These are phyloP conservation scores for Irpex sp. DNA, from an alignment of 1,284 basidiomycete species.

Conservation along the genomic window DNA sequence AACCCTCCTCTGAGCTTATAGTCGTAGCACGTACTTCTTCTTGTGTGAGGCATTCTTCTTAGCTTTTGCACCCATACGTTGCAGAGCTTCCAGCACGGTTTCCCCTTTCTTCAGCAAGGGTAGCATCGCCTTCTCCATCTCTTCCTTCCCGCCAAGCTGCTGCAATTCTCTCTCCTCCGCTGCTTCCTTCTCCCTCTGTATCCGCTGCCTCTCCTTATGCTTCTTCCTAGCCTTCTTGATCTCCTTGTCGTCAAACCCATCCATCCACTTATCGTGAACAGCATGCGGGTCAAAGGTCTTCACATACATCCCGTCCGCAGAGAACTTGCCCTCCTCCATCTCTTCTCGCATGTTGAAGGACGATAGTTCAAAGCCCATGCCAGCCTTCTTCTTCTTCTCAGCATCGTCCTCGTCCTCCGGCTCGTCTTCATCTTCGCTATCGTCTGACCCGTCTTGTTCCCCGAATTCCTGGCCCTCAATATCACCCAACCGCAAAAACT, in stretches of 20 bases:
- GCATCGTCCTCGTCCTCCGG: conserved; percentile 78
- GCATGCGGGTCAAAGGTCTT: conserved; percentile 65
- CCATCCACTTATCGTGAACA: conserved; percentile 94
- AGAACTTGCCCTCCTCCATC: conserved; percentile 96
- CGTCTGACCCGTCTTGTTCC: conserved; percentile 51
- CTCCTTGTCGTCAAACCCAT: conserved; percentile 80
- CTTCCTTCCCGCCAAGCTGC: conserved; percentile 63
- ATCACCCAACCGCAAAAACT: conserved; percentile 84
- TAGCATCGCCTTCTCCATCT: conserved; percentile 68
- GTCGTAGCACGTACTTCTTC: conserved; percentile 31
- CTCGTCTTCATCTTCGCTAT: conserved; percentile 35
- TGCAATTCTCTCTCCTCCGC: conserved; percentile 72
- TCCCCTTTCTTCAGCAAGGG: conserved; percentile 83
- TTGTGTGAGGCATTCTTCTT: conserved; percentile 51
- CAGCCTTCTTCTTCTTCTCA: conserved; percentile 69
- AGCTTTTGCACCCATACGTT: conserved; percentile 74
- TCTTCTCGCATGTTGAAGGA: conserved; percentile 99
- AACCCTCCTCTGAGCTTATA: neutral
- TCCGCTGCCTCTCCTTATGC: conserved; percentile 66
- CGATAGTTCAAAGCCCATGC: conserved; percentile 92
- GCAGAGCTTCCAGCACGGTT: conserved; percentile 86
- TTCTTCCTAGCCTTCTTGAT: conserved; percentile 80
- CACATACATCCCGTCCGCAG: conserved; percentile 76
- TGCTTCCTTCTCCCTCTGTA: conserved; percentile 64
- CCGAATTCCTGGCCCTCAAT: conserved; percentile 95